These are phyloP conservation scores for Phialemoniopsis sp. DNA, from an alignment of 2,329 filamentous ascomycete species.

Conservation along the genomic window DNA sequence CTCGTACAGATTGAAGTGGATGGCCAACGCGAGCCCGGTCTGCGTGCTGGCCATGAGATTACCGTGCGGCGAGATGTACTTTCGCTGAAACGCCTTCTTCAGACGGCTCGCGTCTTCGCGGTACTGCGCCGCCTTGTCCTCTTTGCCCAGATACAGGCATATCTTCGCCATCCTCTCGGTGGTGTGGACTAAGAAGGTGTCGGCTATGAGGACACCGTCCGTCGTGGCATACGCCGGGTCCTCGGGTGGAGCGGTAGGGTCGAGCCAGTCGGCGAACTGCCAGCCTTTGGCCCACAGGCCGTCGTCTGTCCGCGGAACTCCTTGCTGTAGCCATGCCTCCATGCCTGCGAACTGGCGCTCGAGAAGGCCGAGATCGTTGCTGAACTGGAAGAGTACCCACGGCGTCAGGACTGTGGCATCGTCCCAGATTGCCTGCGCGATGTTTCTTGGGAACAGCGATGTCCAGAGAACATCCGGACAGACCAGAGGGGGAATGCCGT, in stretches of 20 bases:
- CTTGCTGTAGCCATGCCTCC: conserved; percentile 16
- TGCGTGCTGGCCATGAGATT: conserved; percentile 9
- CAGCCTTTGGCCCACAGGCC: conserved; percentile 18
- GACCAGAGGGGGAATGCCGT: too few species aligned
- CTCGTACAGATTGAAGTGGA: too few species aligned
- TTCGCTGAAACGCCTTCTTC: conserved; percentile 11
- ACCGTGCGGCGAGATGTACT: conserved; percentile 8
- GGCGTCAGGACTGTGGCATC: conserved; percentile 17
- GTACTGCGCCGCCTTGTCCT: conserved; percentile 9
- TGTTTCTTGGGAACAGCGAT: conserved; percentile 9
- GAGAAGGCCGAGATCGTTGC: conserved; percentile 15
- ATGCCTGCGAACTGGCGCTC: conserved; percentile 16
- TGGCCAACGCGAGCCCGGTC: conserved; percentile 10
- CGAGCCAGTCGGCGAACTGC: conserved; percentile 25
- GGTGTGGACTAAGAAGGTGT: conserved; percentile 21
- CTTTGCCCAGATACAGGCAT: conserved; percentile 8
- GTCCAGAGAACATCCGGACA: not conserved
- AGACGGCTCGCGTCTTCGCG: conserved; percentile 2
- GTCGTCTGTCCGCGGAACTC: conserved; percentile 14
- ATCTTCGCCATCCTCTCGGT: conserved; percentile 14
- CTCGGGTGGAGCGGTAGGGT: conserved; percentile 20
- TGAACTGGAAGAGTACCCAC: conserved; percentile 16
- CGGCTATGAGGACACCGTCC: conserved; percentile 19
- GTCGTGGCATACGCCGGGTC: conserved; percentile 18
- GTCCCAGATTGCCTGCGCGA: conserved; percentile 21